These are phyloP conservation scores for Paecilomyces variotii DNA, from an alignment of 2,329 filamentous ascomycete genomes.

Conservation along the genomic window DNA sequence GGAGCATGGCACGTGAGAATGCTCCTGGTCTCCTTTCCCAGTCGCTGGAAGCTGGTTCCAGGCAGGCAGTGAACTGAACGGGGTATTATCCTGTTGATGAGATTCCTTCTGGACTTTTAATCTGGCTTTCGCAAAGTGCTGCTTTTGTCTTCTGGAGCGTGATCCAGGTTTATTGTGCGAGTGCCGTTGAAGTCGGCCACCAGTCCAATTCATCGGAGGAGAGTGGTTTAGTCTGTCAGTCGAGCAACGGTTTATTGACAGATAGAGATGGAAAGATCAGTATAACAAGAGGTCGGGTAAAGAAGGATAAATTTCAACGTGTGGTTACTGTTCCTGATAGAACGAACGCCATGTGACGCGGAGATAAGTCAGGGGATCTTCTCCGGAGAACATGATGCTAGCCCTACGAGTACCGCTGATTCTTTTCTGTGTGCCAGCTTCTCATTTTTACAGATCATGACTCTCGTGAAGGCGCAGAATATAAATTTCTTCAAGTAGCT, in stretches of 20 bases:
- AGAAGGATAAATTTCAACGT: no score
- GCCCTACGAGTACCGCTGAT: no score
- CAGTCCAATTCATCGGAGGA: conserved; percentile 37
- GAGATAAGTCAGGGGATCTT: no score
- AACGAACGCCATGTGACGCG: no score
- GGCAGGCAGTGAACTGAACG: not conserved
- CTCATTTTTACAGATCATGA: no score
- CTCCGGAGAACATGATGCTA: no score
- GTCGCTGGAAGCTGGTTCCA: not conserved
- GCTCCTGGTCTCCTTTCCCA: not conserved
- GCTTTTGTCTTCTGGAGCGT: conserved; percentile 20
- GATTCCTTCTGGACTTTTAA: conserved; percentile 9
- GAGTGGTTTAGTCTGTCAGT: not conserved
- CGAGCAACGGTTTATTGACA: not conserved
- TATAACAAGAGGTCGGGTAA: no score
- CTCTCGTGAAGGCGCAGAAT: no score
- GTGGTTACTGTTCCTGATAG: no score
- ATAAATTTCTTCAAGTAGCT: no score
- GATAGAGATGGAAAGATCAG: not conserved
- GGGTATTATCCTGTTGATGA: conserved; percentile 6
- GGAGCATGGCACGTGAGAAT: not conserved
- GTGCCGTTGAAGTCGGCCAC: conserved; percentile 34
- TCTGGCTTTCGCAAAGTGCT: conserved; percentile 26
- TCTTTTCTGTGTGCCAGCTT: no score
- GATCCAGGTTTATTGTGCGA: conserved; percentile 22